Evolutionary conservation across 2,329 filamentous ascomycete species (phyloP).

Genomic region (Fusarium subtropicale): DNA sequence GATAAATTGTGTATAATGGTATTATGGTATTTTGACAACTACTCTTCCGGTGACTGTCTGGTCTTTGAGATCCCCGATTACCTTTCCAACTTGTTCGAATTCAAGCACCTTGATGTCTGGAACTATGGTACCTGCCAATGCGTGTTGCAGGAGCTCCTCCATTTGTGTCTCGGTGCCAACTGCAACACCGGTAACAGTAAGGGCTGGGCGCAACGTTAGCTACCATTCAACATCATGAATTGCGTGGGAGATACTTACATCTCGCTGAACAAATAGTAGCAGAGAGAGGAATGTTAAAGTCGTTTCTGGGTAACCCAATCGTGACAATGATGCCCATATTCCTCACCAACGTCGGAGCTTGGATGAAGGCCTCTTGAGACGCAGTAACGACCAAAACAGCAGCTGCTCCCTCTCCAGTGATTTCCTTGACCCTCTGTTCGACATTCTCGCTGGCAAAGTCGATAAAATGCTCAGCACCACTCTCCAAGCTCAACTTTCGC

Average conservation of each 20-base stretch:
- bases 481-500: conserved; percentile 36
- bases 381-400: conserved; percentile 47
- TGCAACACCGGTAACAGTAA: conserved; percentile 34
- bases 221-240: fast-evolving
- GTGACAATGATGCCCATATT: conserved; percentile 46
- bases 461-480: conserved; percentile 47
- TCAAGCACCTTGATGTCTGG: conserved; percentile 20
- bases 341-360: conserved; percentile 41
- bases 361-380: conserved; percentile 41
- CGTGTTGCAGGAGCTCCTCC: conserved; percentile 23
- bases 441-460: conserved; percentile 45
- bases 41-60: conserved; percentile 33
- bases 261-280: conserved; percentile 42
- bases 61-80: conserved; percentile 18
- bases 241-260: not conserved
- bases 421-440: conserved; percentile 31
- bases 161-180: conserved; percentile 41
- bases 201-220: conserved; percentile 1
- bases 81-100: conserved; percentile 8
- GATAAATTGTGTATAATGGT: not conserved
- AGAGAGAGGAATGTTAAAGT: conserved; percentile 46
- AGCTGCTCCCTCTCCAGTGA: conserved; percentile 47
- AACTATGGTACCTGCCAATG: not conserved
- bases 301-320: conserved; percentile 45
- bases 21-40: conserved; percentile 31